Percentiles rank a stretch among this genome's conserved stretches.
Evolutionary conservation across 2,329 filamentous ascomycete genomes (phyloP).

Genomic region (Cladosporium sp.): DNA sequence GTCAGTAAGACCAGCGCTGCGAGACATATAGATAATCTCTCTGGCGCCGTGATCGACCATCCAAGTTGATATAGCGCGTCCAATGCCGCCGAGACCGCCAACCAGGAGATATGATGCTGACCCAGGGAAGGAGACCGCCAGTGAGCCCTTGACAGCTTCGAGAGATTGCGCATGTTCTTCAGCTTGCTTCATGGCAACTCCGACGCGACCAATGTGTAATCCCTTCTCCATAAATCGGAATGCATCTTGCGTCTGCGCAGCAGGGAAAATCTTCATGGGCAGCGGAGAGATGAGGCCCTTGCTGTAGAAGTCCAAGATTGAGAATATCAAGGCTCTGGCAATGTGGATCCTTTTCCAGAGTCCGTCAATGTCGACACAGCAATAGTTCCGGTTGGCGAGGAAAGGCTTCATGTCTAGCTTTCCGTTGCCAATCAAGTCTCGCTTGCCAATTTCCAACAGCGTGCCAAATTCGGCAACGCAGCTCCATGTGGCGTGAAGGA

Average conservation of each 20-base stretch:
- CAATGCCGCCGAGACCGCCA: not conserved
- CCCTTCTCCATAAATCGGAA: constrained; percentile 19
- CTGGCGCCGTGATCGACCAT: not conserved
- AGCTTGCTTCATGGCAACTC: constrained; percentile 5
- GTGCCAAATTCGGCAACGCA: constrained; percentile 28
- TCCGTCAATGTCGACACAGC: constrained; percentile 7
- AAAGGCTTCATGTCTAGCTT: constrained; percentile 19
- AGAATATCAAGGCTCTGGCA: not conserved
- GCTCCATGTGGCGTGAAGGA: constrained; percentile 13
- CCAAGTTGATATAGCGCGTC: not conserved
- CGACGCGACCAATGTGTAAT: constrained; percentile 21
- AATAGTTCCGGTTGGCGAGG: constrained; percentile 13
- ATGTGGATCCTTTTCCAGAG: not conserved
- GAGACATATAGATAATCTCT: not conserved
- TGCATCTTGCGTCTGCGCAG: constrained; percentile 1
- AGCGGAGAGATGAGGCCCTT: not conserved
- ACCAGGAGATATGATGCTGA: not conserved
- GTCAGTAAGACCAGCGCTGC: not conserved
- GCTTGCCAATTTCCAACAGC: constrained; percentile 23
- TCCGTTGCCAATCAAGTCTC: constrained; percentile 14
- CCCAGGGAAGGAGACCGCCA: not conserved
- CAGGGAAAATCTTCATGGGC: not conserved
- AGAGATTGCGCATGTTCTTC: no score
- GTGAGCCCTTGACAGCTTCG: no score
- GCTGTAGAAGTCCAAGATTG: not conserved